phyloP scores from a whole-genome alignment of 306 rosid genomes.

The Biancaea sappan region DNA sequence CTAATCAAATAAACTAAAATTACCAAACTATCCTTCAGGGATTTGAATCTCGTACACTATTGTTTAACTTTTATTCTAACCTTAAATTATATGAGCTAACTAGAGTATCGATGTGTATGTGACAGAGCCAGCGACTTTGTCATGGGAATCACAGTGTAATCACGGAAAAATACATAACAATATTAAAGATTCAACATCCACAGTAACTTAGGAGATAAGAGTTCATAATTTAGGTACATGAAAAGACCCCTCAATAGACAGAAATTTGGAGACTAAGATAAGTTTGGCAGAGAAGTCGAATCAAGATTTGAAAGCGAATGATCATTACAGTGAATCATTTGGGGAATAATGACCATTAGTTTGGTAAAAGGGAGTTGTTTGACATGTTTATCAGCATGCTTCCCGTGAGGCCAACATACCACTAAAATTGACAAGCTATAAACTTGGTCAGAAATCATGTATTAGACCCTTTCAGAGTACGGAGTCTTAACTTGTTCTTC shows the following conservation, averaged over 20 bases:
- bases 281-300: slow-evolving; percentile 41
- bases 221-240: slow-evolving; percentile 42
- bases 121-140: too few species aligned
- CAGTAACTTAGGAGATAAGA: neutral
- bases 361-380: slow-evolving; percentile 35
- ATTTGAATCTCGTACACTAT: too few species aligned
- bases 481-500: neutral
- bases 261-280: neutral
- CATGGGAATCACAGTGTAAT: too few species aligned
- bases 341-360: slow-evolving; percentile 37
- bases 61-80: too few species aligned
- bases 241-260: slow-evolving; percentile 28
- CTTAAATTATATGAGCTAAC: too few species aligned
- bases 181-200: neutral
- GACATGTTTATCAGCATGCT: slow-evolving; percentile 34
- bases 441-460: slow-evolving; percentile 9
- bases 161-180: too few species aligned
- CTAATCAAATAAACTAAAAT: too few species aligned
- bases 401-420: slow-evolving; percentile 30
- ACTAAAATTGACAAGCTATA: slow-evolving; percentile 29
- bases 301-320: slow-evolving; percentile 34
- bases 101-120: too few species aligned
- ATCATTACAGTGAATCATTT: slow-evolving; percentile 15
- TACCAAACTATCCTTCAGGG: too few species aligned
- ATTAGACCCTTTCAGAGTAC: slow-evolving; percentile 11